These are phyloP conservation scores for Phanerodontia chrysosporium DNA, from an alignment of 768 basidiomycete species.

Conservation along the genomic window DNA sequence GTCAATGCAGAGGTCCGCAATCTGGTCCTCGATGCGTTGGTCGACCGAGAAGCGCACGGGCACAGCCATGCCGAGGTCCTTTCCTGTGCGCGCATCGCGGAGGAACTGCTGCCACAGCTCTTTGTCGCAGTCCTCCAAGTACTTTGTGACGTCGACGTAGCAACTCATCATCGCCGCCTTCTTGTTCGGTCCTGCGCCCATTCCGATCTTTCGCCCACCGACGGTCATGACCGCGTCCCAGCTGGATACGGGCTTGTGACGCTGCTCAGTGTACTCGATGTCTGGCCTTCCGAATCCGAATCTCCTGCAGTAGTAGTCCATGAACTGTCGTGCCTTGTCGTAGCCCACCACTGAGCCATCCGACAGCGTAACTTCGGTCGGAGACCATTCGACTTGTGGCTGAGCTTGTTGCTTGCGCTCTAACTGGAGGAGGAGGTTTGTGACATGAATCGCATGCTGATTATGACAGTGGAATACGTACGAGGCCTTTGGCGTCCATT, in stretches of 20 bases:
- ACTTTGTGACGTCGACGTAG: conserved; percentile 84
- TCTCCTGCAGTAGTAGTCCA: conserved; percentile 90
- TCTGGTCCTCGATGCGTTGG: conserved; percentile 57
- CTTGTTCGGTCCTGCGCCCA: conserved; percentile 67
- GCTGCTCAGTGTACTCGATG: conserved; percentile 46
- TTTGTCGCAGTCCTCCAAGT: conserved; percentile 81
- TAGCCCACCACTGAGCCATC: conserved; percentile 62
- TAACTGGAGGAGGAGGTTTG: not conserved
- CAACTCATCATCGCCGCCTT: conserved; percentile 67
- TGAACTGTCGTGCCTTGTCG: conserved; percentile 80
- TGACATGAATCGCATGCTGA: not conserved
- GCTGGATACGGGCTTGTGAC: conserved; percentile 11
- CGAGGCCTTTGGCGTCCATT: conserved; percentile 56
- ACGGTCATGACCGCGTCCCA: conserved; percentile 82
- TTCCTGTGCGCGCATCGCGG: conserved; percentile 55
- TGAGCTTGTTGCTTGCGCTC: not conserved
- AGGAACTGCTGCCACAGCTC: conserved; percentile 74
- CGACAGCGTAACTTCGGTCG: conserved; percentile 38
- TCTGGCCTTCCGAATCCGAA: conserved; percentile 75
- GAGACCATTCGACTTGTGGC: not conserved
- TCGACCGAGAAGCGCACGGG: conserved; percentile 64
- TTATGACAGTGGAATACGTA: conserved; percentile 34
- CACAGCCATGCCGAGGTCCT: conserved; percentile 68
- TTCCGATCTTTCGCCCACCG: conserved; percentile 74
- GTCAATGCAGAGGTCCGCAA: conserved; percentile 67